A percentile compares a stretch with the other conserved stretches of the same genome.
Conservation (phyloP, 306 rosid genomes). For the Leucaena leucocephala region DNA sequence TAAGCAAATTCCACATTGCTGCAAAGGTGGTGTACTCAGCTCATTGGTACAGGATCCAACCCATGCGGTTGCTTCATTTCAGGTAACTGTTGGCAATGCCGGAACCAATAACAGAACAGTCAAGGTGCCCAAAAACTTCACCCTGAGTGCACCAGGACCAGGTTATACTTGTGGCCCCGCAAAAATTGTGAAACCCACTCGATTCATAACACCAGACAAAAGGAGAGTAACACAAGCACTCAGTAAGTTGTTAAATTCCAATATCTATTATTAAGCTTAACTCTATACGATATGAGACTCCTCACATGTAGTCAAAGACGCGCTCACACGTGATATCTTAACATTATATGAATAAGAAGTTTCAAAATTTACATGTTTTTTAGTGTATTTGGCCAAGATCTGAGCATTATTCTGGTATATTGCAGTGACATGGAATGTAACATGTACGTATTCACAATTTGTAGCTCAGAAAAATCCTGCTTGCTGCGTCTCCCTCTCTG, state of each 20-base stretch:
- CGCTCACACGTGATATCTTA: no score
- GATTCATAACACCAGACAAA: slow-evolving; percentile 57
- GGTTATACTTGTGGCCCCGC: slow-evolving; percentile 84
- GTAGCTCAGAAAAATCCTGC: slow-evolving; percentile 76
- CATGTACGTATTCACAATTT: slow-evolving; percentile 84
- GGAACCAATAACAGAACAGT: slow-evolving; percentile 76
- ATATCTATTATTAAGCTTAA: no score
- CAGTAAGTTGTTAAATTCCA: slow-evolving; percentile 55
- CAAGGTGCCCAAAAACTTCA: slow-evolving; percentile 65
- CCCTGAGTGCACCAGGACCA: slow-evolving; percentile 79
- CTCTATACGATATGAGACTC: not conserved
- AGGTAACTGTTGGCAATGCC: slow-evolving; percentile 68
- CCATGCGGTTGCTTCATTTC: slow-evolving; percentile 69
- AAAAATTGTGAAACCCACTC: slow-evolving; percentile 58
- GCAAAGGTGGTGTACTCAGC: slow-evolving; percentile 88
- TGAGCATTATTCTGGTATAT: slow-evolving; percentile 25
- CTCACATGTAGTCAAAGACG: no score
- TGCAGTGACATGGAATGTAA: slow-evolving; percentile 93
- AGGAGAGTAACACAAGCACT: slow-evolving; percentile 79
- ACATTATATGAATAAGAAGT: not conserved
- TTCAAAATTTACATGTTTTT: not conserved
- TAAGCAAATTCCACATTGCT: slow-evolving; percentile 73
- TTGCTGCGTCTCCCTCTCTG: slow-evolving; percentile 84
- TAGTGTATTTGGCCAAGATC: no score
- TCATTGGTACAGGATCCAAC: slow-evolving; percentile 78